phyloP scores from a whole-genome alignment of 805 yeast species.

The Scheffersomyces spartinae region DNA sequence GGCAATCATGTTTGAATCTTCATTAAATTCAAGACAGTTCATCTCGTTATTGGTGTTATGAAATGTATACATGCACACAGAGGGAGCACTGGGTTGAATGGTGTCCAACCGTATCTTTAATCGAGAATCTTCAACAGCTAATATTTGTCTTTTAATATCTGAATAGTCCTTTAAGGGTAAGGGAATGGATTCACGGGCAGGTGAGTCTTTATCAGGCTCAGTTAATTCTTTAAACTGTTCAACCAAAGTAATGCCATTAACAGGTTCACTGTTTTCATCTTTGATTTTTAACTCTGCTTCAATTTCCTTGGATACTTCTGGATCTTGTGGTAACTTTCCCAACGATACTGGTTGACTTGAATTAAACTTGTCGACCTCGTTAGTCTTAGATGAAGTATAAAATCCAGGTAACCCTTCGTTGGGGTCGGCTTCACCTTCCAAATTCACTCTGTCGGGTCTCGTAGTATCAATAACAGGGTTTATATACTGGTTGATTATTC shows the following conservation, averaged over 20 bases:
- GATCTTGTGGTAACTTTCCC: constrained; percentile 79
- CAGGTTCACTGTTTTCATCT: constrained; percentile 41
- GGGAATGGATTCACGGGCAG: constrained; percentile 66
- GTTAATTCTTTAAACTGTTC: constrained; percentile 54
- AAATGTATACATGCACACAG: constrained; percentile 96
- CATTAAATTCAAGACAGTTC: constrained; percentile 79
- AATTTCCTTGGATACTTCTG: constrained; percentile 74
- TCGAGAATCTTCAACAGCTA: constrained; percentile 72
- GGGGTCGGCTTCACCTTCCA: constrained; percentile 37
- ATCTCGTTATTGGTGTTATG: constrained; percentile 87
- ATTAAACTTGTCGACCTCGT: constrained; percentile 50
- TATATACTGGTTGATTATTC: constrained; percentile 78
- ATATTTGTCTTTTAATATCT: constrained; percentile 71
- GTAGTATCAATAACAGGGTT: constrained; percentile 35
- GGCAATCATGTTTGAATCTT: constrained; percentile 77
- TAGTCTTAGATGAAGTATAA: constrained; percentile 23
- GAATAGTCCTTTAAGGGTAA: constrained; percentile 72
- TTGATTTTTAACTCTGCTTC: constrained; percentile 71
- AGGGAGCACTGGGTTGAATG: constrained; percentile 74
- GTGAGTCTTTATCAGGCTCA: constrained; percentile 51
- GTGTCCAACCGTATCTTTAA: constrained; percentile 58
- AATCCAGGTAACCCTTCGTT: constrained; percentile 43
- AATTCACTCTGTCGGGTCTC: constrained; percentile 28
- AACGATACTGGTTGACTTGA: constrained; percentile 64
- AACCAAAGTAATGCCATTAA: constrained; percentile 36